Evolutionary conservation across 345 rosid species (phyloP), one percentile per base, ranked within the genome.

Genomic region (Odontarrhena argentea): DNA sequence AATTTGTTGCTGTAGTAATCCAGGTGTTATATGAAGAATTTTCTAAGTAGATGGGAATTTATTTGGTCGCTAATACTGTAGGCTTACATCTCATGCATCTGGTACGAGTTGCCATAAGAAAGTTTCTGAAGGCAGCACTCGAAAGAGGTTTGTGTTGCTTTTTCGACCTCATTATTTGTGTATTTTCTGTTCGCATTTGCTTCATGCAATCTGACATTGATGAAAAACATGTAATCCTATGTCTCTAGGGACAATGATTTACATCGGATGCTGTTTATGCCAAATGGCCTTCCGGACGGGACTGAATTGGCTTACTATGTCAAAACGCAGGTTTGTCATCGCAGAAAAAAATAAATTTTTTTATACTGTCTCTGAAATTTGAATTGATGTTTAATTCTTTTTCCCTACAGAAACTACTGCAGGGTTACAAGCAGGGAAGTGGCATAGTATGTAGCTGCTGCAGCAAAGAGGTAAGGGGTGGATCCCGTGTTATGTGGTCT

Each of bases 201-300:
- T 42, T 26, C 24, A 44, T 45, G 55, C 26, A 37, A 12, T 66
- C 10, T 10, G 34, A 11, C 24, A 18, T 41, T 65, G 53, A 47
- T 71, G 48, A 42, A 49, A 9, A 57, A 34, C 5, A 22, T 28
- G 42, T 32, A 24, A 71, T 55, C 22, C 24, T 55, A 10, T 68
- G 67, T 53, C 67, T 74, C 64, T 69, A 94, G 99, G 84, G 99
- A 87, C 71, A 94, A 94, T 77, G 96, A 88, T 81, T 83, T 94
- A 67, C 99, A 94, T 69, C 88, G 92, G 72, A 68, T 85, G 69
- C 84, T 94, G 54, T 94, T 94, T 83, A 81, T 89, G 96, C 96
- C 99, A 38, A 84, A 91, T 58, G 97, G 99, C 58, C 91, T 95
- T 56, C 87, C 93, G 2, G 99, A 95, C 68, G 96, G 97, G 71